These are phyloP conservation scores for Gynostemma pentaphyllum DNA, from an alignment of 306 rosid genomes.

Conservation along the genomic window DNA sequence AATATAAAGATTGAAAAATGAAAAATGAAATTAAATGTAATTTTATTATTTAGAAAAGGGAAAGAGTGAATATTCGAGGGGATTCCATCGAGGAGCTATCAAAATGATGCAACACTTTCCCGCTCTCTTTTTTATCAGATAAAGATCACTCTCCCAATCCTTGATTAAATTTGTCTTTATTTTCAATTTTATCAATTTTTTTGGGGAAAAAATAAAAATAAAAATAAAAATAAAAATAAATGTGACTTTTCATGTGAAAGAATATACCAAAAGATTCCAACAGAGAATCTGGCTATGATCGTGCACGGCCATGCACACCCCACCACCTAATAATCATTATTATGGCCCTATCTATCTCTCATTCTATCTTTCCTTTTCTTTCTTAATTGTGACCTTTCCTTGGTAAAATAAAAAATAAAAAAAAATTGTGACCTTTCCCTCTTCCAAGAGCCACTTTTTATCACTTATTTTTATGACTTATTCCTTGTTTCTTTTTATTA, in stretches of 20 bases:
- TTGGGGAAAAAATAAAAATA: neutral
- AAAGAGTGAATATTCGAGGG: neutral
- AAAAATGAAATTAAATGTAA: no score
- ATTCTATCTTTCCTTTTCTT: neutral
- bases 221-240: neutral
- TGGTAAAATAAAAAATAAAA: no score
- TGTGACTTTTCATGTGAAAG: neutral
- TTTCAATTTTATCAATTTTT: neutral
- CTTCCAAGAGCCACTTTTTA: no score
- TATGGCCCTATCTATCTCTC: neutral
- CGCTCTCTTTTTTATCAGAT: neutral
- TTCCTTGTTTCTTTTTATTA: no score
- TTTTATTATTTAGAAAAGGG: neutral
- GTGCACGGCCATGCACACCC: neutral
- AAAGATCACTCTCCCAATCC: neutral
- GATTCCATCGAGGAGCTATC: constrained; percentile 2
- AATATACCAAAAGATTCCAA: constrained; percentile 10
- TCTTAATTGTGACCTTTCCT: constrained; percentile 5
- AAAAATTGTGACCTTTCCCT: no score
- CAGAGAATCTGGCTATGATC: neutral
- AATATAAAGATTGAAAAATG: no score
- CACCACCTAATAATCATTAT: constrained; percentile 2
- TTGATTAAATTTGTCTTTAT: neutral
- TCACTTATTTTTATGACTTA: no score
- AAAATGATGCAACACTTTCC: neutral